Evolutionary conservation across 352 stramenopile species (phyloP).

Genomic region (Pythium sp.): DNA sequence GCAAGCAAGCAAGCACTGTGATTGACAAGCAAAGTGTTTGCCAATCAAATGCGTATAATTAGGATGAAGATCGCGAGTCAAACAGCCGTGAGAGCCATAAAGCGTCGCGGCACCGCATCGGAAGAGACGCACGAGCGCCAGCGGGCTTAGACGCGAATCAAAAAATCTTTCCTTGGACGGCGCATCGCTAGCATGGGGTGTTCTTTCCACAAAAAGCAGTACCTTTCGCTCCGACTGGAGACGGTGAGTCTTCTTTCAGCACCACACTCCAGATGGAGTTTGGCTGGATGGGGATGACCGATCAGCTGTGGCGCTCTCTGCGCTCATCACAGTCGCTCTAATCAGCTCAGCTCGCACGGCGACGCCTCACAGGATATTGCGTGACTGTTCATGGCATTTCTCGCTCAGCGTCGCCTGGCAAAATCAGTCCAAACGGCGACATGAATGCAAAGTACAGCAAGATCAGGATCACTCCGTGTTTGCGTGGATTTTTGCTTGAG

Average conservation of each 20-base stretch:
- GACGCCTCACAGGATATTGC: not conserved
- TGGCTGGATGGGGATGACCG: too few relatives aligned
- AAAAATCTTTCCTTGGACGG: not conserved
- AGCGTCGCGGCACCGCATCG: conserved; percentile 3
- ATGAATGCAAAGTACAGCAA: not conserved
- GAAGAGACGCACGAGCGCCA: not conserved
- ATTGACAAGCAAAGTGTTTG: conserved; percentile 2
- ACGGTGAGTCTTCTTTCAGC: too few relatives aligned
- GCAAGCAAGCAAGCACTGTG: not conserved
- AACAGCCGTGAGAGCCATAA: not conserved
- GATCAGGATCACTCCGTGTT: too few relatives aligned
- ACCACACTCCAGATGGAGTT: too few relatives aligned
- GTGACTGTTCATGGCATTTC: not conserved
- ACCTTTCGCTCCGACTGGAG: not conserved
- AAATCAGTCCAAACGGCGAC: not conserved
- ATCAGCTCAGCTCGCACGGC: not conserved
- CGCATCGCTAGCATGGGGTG: not conserved
- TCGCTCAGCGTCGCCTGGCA: not conserved
- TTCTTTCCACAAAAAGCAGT: not conserved
- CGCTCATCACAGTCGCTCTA: not conserved
- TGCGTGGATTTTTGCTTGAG: too few relatives aligned
- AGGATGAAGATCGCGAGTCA: conserved; percentile 5
- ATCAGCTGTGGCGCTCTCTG: too few relatives aligned
- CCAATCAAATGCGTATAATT: conserved; percentile 6
- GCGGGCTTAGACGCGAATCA: not conserved